A percentile compares a stretch with the other conserved stretches of the same genome.
phyloP scores from a whole-genome alignment of 805 yeast genomes.

The Metschnikowia kunwiensis region DNA sequence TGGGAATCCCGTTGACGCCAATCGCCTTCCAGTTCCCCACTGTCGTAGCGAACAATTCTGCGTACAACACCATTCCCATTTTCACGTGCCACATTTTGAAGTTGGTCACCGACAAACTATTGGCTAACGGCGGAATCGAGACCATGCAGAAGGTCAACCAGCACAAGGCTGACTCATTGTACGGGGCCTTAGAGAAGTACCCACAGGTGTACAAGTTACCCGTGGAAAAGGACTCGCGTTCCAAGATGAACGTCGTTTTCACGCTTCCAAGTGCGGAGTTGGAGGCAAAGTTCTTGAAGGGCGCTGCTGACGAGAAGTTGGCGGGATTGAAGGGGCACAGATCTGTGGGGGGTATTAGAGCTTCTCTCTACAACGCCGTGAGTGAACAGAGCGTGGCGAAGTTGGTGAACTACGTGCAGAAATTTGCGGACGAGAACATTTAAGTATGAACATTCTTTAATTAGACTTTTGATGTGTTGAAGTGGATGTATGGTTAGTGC shows the following conservation, averaged over 20 bases:
- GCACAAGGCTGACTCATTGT: constrained; percentile 61
- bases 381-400: constrained; percentile 54
- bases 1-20: constrained; percentile 78
- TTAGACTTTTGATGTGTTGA: too few relatives aligned
- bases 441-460: not conserved
- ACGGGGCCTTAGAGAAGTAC: constrained; percentile 60
- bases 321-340: constrained; percentile 92
- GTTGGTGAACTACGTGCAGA: constrained; percentile 54
- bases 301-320: constrained; percentile 57
- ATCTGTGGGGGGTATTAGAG: constrained; percentile 96
- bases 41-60: constrained; percentile 83
- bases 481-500: too few relatives aligned
- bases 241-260: constrained; percentile 92
- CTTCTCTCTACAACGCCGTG: constrained; percentile 89
- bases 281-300: constrained; percentile 67
- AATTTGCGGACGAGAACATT: constrained; percentile 49
- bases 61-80: constrained; percentile 94
- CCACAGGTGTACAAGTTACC: constrained; percentile 66
- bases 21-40: constrained; percentile 86
- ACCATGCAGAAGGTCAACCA: constrained; percentile 56
- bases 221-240: constrained; percentile 62
- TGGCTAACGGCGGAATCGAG: constrained; percentile 69
- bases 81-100: constrained; percentile 85
- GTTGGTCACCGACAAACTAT: constrained; percentile 64
- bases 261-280: constrained; percentile 60